Conservation (phyloP, 2,329 filamentous ascomycete genomes). For the Alternaria conjuncta region DNA sequence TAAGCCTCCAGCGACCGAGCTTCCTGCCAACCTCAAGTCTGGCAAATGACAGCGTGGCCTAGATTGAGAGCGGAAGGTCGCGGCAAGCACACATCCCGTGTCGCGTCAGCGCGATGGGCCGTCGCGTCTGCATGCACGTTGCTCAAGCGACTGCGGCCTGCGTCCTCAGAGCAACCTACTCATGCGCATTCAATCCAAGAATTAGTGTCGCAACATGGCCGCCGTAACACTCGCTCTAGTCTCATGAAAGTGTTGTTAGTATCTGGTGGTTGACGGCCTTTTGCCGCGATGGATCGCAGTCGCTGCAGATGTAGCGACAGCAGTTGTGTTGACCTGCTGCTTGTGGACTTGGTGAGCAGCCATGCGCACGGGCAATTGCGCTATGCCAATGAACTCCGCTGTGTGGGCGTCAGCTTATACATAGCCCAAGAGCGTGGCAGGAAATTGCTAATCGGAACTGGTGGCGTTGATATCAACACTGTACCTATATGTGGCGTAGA, state of each 20-base stretch:
- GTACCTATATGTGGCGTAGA: neutral
- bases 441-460: neutral
- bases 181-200: neutral
- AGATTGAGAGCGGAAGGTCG: neutral
- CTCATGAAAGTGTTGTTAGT: neutral
- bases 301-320: neutral
- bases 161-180: neutral
- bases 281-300: neutral
- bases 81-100: neutral
- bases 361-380: neutral
- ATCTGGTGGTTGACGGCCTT: rapidly evolving
- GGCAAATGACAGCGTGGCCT: neutral
- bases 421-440: neutral
- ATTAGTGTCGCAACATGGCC: neutral
- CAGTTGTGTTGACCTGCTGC: neutral
- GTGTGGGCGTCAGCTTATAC: neutral
- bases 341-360: neutral
- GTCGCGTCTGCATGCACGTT: neutral
- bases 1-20: neutral
- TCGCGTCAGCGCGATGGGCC: conserved; percentile 3
- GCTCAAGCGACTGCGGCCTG: neutral
- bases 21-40: neutral
- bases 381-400: neutral
- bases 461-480: neutral
- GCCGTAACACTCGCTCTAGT: rapidly evolving